These are phyloP conservation scores for Coemansia sp. DNA, from an alignment of 192 early-diverging fungal species.

Conservation along the genomic window DNA sequence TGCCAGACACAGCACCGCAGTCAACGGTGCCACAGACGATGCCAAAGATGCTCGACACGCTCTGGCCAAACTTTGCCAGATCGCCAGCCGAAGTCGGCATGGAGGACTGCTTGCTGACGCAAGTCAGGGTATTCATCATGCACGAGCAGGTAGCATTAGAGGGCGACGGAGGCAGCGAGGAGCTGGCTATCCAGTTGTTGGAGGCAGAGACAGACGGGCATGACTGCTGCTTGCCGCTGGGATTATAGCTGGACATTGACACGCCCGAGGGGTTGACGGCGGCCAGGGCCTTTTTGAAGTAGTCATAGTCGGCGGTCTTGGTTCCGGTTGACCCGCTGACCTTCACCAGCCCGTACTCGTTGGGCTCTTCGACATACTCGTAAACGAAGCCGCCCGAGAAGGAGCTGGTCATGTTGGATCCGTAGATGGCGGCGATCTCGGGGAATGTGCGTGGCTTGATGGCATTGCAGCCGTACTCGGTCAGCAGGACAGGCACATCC, in stretches of 20 bases:
- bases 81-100: slow-evolving; percentile 23
- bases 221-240: slow-evolving; percentile 36
- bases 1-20: slow-evolving; percentile 36
- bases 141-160: slow-evolving; percentile 62
- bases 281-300: slow-evolving; percentile 58
- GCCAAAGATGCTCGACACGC: slow-evolving; percentile 36
- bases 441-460: slow-evolving; percentile 65
- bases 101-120: slow-evolving; percentile 32
- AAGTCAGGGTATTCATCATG: slow-evolving; percentile 60
- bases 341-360: slow-evolving; percentile 70
- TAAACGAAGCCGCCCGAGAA: slow-evolving; percentile 77
- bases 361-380: slow-evolving; percentile 73
- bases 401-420: slow-evolving; percentile 61
- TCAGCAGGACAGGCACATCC: slow-evolving; percentile 65
- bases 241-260: slow-evolving; percentile 56
- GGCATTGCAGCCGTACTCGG: slow-evolving; percentile 77
- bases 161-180: slow-evolving; percentile 62
- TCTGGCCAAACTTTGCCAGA: slow-evolving; percentile 27
- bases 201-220: slow-evolving; percentile 51
- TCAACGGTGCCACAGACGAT: slow-evolving; percentile 36
- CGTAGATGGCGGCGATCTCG: slow-evolving; percentile 67
- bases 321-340: slow-evolving; percentile 47
- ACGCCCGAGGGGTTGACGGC: slow-evolving; percentile 55
- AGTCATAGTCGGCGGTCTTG: slow-evolving; percentile 59
- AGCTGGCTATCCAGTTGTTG: slow-evolving; percentile 58